phyloP scores from a whole-genome alignment of 2,329 filamentous ascomycete genomes.

The Pseudogymnoascus sp. region DNA sequence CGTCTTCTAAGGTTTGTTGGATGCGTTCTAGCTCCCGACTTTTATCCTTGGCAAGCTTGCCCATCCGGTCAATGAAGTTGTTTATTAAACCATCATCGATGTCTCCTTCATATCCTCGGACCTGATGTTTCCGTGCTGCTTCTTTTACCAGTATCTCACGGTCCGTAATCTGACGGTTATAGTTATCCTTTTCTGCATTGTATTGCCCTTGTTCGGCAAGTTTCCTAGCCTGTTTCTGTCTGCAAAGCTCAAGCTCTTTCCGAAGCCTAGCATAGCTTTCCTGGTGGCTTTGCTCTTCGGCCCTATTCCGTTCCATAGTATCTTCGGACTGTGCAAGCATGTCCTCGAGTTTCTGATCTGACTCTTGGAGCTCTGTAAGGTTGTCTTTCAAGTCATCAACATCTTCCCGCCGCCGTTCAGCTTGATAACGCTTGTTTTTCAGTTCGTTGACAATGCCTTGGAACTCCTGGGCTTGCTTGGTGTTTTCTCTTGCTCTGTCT shows the following conservation, averaged over 20 bases:
- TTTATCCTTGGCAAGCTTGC: slow-evolving; percentile 69
- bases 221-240: slow-evolving; percentile 43
- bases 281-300: slow-evolving; percentile 56
- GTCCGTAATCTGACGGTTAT: slow-evolving; percentile 68
- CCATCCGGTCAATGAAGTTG: slow-evolving; percentile 70
- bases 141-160: slow-evolving; percentile 70
- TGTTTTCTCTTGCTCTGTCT: slow-evolving; percentile 51
- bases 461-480: slow-evolving; percentile 65
- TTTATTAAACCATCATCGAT: slow-evolving; percentile 65
- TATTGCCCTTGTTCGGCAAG: slow-evolving; percentile 65
- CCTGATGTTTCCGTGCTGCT: slow-evolving; percentile 65
- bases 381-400: slow-evolving; percentile 62
- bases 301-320: slow-evolving; percentile 56
- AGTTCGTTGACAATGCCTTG: slow-evolving; percentile 68
- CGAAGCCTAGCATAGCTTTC: slow-evolving; percentile 60
- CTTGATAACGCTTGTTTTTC: slow-evolving; percentile 67
- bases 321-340: slow-evolving; percentile 72
- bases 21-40: slow-evolving; percentile 67
- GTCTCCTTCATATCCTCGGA: slow-evolving; percentile 77
- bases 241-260: slow-evolving; percentile 36
- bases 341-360: slow-evolving; percentile 65
- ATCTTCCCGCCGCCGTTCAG: slow-evolving; percentile 60
- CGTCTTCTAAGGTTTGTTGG: slow-evolving; percentile 64
- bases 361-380: slow-evolving; percentile 69
- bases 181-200: slow-evolving; percentile 78